Base-by-base conservation (phyloP, 805 yeast genomes). In the Cyberlindnera euphorbiae region DNA sequence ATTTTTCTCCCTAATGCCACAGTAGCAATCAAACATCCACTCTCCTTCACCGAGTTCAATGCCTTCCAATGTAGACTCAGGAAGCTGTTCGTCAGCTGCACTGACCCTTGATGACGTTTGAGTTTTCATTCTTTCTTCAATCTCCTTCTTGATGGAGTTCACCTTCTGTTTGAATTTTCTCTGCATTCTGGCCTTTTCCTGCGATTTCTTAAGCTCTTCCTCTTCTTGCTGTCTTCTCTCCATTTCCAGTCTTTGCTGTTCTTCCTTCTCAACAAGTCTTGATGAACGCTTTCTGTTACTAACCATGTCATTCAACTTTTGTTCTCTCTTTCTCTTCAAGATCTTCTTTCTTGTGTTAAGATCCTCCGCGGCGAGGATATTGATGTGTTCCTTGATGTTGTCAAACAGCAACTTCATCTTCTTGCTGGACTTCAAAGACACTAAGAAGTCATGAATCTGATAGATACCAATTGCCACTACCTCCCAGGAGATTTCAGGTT, bases 211-310 rank as follows among this genome's bases (percentile, higher is more conserved):
- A 12, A 30, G 32, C 25, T 41, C 41, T n/a, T 47, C 50, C 19
- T 42, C 51, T 26, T 70, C 69, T 32, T 67, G 74, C 38, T 71
- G 65, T 31, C 66, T 66, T 28, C 30, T 39, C n/a, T 12, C 28
- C 22, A 16, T 12, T 39, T 65, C 67, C 21, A 62, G 55, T 32
- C 62, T 62, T 34, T 66, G 66, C 15, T 71, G 75, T 44, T 82
- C 86, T 42, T 77, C 82, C 50, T 75, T 77, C 14, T 82, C 82
- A 46, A 80, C 84, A 29, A 84, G 58, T 58, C 93, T 69, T 2
- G 87, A 75, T 0, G 90, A 82, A 46, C 86, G 68, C 50, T 84
- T 83, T 50, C 93, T 69, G 38, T 82, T 74, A 4, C 78, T 78
- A 51, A 84, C 59, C 36, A 84, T 56, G 16, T 71, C 72, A 32